Percentiles rank a stretch among this genome's conserved stretches.
Conservation (phyloP, 495 filamentous ascomycete species). For the Podospora appendiculata region DNA sequence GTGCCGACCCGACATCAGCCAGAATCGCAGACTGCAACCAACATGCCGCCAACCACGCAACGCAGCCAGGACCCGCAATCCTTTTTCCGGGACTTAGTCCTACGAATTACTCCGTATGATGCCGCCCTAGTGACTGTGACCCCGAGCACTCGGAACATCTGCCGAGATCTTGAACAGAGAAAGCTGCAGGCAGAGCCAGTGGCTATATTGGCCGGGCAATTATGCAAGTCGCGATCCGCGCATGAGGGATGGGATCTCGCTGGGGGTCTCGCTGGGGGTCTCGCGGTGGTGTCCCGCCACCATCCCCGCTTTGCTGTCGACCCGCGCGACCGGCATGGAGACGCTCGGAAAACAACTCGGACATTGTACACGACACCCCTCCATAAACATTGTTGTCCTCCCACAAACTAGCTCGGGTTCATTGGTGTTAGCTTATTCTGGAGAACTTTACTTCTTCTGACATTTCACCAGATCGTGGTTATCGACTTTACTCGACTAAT, state of each 20-base stretch:
- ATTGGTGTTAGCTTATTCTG: not conserved
- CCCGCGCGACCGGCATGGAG: too few relatives aligned
- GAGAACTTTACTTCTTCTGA: not conserved
- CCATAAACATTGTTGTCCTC: too few relatives aligned
- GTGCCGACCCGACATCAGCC: too few relatives aligned
- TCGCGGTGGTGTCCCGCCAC: too few relatives aligned
- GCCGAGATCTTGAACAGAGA: not conserved
- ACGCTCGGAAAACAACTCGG: too few relatives aligned
- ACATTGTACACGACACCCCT: too few relatives aligned
- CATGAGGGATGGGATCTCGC: not conserved
- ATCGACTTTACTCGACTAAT: too few relatives aligned
- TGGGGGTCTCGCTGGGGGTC: too few relatives aligned
- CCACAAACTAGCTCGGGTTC: too few relatives aligned
- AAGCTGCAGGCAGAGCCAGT: not conserved
- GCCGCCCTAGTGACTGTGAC: not conserved
- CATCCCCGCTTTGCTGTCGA: not conserved
- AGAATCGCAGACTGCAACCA: too few relatives aligned
- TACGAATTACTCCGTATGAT: not conserved
- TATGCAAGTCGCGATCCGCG: not conserved
- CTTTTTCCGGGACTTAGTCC: constrained; percentile 6
- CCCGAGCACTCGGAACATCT: constrained; percentile 3
- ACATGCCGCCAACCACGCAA: too few relatives aligned
- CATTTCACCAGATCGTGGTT: too few relatives aligned
- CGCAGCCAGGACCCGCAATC: not conserved
- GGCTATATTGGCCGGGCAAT: constrained; percentile 4